A percentile compares a stretch with the other conserved stretches of the same genome.
Conservation (phyloP, 257 asterid species). For the Catharanthus roseus region DNA sequence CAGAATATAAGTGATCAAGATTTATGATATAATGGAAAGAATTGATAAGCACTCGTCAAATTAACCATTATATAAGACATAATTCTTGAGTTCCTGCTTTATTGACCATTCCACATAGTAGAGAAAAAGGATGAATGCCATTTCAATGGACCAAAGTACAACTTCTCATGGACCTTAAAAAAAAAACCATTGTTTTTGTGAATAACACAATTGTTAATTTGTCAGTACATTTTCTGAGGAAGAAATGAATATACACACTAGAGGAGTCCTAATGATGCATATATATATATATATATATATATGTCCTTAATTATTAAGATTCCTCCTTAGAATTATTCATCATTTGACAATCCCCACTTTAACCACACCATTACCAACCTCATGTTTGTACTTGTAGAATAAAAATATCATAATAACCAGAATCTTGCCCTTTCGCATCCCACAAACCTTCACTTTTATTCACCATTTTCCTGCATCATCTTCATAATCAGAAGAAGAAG, state of each 20-base stretch:
- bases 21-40: too few relatives aligned
- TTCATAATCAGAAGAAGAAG: too few relatives aligned
- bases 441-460: constrained; percentile 9
- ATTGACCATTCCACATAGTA: constrained; percentile 15
- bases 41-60: too few relatives aligned
- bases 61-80: too few relatives aligned
- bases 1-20: too few relatives aligned
- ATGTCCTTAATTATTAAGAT: too few relatives aligned
- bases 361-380: too few relatives aligned
- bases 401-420: constrained; percentile 4
- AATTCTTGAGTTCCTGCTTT: constrained; percentile 15
- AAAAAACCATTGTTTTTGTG: too few relatives aligned
- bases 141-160: constrained; percentile 13
- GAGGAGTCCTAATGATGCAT: too few relatives aligned
- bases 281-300: too few relatives aligned
- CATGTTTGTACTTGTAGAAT: constrained; percentile 12
- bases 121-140: constrained; percentile 2
- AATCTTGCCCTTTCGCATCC: constrained; percentile 16
- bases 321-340: constrained; percentile 14
- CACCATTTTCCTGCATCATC: constrained; percentile 8
- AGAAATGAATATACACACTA: too few relatives aligned
- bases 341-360: constrained; percentile 16
- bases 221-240: neutral
- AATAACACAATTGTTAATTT: neutral
- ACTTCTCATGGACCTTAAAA: too few relatives aligned